A percentile compares a stretch with the other conserved stretches of the same genome.
These are phyloP conservation scores for Cadophora sp. DNA, from an alignment of 2,329 filamentous ascomycete species.

Conservation along the genomic window DNA sequence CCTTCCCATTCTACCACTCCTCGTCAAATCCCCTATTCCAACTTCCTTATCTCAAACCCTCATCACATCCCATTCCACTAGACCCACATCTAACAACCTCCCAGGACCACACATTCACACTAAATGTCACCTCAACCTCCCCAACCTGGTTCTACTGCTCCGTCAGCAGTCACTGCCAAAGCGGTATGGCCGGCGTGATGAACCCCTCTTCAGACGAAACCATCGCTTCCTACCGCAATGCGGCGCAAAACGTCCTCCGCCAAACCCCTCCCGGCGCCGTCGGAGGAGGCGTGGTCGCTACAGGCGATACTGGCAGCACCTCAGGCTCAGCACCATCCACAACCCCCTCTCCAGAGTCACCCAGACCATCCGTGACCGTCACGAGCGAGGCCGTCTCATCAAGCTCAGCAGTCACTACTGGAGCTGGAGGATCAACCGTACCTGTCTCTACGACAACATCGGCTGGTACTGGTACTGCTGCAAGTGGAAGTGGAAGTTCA, in stretches of 20 bases:
- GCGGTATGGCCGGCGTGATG: constrained; percentile 53
- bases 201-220: constrained; percentile 46
- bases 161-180: constrained; percentile 48
- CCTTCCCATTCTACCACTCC: not conserved
- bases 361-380: not conserved
- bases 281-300: constrained; percentile 29
- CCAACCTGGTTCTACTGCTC: constrained; percentile 55
- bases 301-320: not conserved
- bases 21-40: not conserved
- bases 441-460: not conserved
- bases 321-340: not conserved
- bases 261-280: constrained; percentile 24
- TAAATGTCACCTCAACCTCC: constrained; percentile 47
- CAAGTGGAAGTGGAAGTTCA: not conserved
- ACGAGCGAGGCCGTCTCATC: not conserved
- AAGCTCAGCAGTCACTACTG: not conserved
- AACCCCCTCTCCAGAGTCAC: not conserved
- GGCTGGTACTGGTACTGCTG: not conserved
- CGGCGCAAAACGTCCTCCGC: constrained; percentile 20
- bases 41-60: too few relatives aligned
- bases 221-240: constrained; percentile 24
- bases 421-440: not conserved
- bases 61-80: too few relatives aligned
- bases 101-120: constrained; percentile 34
- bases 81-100: constrained; percentile 5